Base-by-base conservation (phyloP, 768 basidiomycete genomes). In the Termitomyces sp. region DNA sequence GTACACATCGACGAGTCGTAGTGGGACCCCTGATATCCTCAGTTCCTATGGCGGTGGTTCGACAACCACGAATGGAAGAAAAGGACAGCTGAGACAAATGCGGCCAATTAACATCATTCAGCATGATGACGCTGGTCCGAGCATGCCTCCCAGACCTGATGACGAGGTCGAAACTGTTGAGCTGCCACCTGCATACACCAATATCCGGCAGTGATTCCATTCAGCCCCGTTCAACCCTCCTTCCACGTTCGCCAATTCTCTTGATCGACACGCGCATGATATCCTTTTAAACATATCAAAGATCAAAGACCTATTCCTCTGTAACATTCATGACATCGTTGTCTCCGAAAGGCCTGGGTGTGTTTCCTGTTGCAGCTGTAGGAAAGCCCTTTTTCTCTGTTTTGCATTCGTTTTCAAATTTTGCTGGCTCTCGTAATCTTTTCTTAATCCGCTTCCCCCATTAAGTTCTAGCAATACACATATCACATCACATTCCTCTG, bases 141-240 rank as follows among this genome's bases (percentile, higher is more conserved):
- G 80, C 60, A 72, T 71, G 40, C 61, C 69, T 4, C 46, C 60
- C 62, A 64, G 57, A 46, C 67, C 70, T 48, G 72, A 69, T 15
- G 74, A 72, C 17, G 82, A 85, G 64, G 70, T 83, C 15, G 91
- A 90, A 72, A 92, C 90, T 47, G 84, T 94, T 50, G 92, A 94
- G 72, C 79, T 94, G 53, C 91, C 91, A 14, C 91, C 91, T 2
- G 90, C 90, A 36, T 94, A 94, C 72, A 91, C 88, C 32, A 83
- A 89, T 62, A 77, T 92, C 53, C 72, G 74, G 61, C 77, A 65
- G 29, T 67, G 56, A 69, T 52, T 34, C 10, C 10, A 15, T 55
- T 32, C 11, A 7, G 3, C 25, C 25, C 12, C 15, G 9, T n/a
- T 37, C 3, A n/a, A 40, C 29, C 15, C 17, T 43, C 43, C 43